phyloP scores from a whole-genome alignment of 2,329 filamentous ascomycete species.

The Aspergillus aculeatinus region DNA sequence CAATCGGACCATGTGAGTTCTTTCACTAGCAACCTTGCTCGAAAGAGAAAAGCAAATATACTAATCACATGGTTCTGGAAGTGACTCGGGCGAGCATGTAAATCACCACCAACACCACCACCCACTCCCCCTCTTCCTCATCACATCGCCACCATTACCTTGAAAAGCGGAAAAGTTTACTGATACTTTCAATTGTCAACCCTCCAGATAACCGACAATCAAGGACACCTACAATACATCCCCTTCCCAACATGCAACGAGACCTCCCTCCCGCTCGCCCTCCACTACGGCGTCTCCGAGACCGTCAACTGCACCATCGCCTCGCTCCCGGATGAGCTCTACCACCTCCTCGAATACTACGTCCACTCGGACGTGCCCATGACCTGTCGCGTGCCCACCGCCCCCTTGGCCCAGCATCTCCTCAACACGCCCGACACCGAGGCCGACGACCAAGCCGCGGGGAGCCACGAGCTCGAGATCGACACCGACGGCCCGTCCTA shows the following conservation, averaged over 20 bases:
- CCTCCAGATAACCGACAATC: constrained; percentile 65
- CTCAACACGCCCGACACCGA: constrained; percentile 32
- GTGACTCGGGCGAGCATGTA: constrained; percentile 37
- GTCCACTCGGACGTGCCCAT: constrained; percentile 94
- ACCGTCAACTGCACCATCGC: constrained; percentile 61
- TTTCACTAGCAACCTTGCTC: not conserved
- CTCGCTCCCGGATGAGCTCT: constrained; percentile 53
- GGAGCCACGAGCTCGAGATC: constrained; percentile 16
- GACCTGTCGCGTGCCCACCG: constrained; percentile 82
- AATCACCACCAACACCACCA: not conserved
- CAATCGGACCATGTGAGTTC: constrained; percentile 67
- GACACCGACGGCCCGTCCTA: constrained; percentile 35
- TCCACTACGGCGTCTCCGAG: constrained; percentile 72
- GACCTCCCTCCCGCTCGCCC: constrained; percentile 75
- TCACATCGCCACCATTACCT: not conserved
- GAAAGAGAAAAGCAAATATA: not conserved
- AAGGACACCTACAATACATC: constrained; percentile 84
- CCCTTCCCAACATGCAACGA: constrained; percentile 91
- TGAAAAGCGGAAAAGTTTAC: not conserved
- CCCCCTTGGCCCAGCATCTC: constrained; percentile 55
- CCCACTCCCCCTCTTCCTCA: too few relatives aligned
- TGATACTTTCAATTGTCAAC: not conserved
- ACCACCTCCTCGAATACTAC: constrained; percentile 75
- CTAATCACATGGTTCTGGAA: constrained; percentile 5
- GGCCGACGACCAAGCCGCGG: constrained; percentile 42